Percentiles rank a stretch among this genome's conserved stretches.
phyloP scores from a whole-genome alignment of 129 eudicot species.

The Gnaphalium uliginosum region DNA sequence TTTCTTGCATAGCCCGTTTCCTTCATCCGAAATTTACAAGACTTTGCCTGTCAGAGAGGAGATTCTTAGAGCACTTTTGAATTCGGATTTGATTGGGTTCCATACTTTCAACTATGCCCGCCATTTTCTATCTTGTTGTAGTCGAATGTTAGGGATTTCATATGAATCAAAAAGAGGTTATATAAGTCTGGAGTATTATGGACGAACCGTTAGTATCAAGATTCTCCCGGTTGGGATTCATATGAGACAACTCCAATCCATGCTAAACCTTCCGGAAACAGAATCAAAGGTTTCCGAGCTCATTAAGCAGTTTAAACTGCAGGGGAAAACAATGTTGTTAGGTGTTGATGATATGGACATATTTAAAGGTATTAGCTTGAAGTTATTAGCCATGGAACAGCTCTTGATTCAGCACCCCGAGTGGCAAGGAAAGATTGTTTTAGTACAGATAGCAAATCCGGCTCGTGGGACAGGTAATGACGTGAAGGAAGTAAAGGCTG shows the following conservation, averaged over 20 bases:
- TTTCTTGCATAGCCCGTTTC: constrained; percentile 82
- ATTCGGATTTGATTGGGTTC: constrained; percentile 77
- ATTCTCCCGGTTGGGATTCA: constrained; percentile 84
- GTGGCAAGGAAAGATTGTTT: constrained; percentile 68
- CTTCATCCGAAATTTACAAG: constrained; percentile 75
- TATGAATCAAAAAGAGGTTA: constrained; percentile 79
- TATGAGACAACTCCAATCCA: constrained; percentile 61
- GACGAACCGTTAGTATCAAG: constrained; percentile 68
- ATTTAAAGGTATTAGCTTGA: constrained; percentile 76
- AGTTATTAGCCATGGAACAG: constrained; percentile 84
- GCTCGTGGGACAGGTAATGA: constrained; percentile 75
- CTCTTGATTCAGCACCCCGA: constrained; percentile 65
- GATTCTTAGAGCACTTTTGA: constrained; percentile 67
- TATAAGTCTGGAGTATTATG: constrained; percentile 75
- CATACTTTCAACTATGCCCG: constrained; percentile 84
- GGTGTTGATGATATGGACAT: constrained; percentile 92
- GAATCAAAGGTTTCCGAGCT: constrained; percentile 66
- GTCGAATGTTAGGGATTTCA: constrained; percentile 77
- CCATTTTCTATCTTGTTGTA: constrained; percentile 79
- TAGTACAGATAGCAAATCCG: constrained; percentile 80
- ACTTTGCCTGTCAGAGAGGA: constrained; percentile 75
- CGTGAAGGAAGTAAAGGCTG: constrained; percentile 70
- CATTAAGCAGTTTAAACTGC: constrained; percentile 38
- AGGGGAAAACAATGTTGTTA: constrained; percentile 64
- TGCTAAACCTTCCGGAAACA: constrained; percentile 56